Base-by-base conservation (phyloP, 768 basidiomycete genomes). In the Trametes villosa region DNA sequence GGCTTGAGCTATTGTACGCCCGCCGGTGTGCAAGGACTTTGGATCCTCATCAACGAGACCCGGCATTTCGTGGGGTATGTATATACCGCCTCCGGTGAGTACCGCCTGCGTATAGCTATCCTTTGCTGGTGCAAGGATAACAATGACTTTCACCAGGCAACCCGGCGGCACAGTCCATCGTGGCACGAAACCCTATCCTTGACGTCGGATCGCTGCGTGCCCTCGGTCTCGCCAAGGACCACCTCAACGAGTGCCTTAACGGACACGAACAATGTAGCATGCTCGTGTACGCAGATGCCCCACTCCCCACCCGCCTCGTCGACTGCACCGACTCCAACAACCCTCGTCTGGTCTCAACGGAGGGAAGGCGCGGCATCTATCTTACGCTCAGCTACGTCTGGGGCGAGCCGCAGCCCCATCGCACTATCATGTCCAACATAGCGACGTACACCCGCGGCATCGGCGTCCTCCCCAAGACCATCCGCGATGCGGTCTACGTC, bases 311-410 rank as follows among this genome's bases (percentile, higher is more conserved):
- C 0, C 55, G 61, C 13, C 50, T 57, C 15, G 34, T 62, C 11
- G 61, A 62, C 30, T 62, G 61, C 34, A 30, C 45, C 3, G 55
- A 62, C 18, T 56, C 61, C 3, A 7, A 27, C n/a, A n/a, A n/a
- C n/a, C n/a, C n/a, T n/a, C n/a, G n/a, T n/a, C n/a, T n/a, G n/a
- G n/a, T n/a, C n/a, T n/a, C n/a, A n/a, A n/a, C n/a, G n/a, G n/a
- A n/a, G n/a, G n/a, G n/a, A n/a, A n/a, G n/a, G n/a, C n/a, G n/a
- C n/a, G n/a, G n/a, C n/a, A n/a, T n/a, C 6, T 62, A 62, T 31
- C 18, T 49, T 6, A 45, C 53, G 4, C 50, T 62, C 36, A 62
- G 61, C 45, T 62, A 62, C 40, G 55, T 57, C 9, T 52, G 61
- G 50, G 61, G 55, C 11, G 55, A 41, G 29, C 13, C 13, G 8